Percentiles rank a stretch among this genome's conserved stretches.
Conservation (phyloP, 768 basidiomycete genomes). For the Boletus coccyginus region DNA sequence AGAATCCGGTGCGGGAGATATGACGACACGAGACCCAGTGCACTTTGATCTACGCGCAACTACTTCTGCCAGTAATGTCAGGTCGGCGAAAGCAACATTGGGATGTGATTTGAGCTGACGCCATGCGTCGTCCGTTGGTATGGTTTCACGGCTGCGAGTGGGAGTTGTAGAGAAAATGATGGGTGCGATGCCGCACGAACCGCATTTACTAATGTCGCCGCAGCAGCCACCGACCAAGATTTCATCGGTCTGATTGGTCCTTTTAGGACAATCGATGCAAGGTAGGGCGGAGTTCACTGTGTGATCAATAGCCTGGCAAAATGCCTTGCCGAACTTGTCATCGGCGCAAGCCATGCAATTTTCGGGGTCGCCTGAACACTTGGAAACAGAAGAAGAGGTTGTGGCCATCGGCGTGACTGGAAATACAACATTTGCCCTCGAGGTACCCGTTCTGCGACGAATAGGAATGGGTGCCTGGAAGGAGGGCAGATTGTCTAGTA, state of each 20-base stretch:
- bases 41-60: constrained; percentile 82
- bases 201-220: constrained; percentile 32
- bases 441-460: constrained; percentile 48
- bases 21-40: constrained; percentile 62
- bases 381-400: constrained; percentile 31
- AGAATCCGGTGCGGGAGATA: constrained; percentile 52
- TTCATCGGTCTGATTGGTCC: constrained; percentile 23
- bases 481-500: constrained; percentile 72
- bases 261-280: constrained; percentile 57
- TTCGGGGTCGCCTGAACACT: constrained; percentile 82
- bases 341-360: constrained; percentile 86
- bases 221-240: constrained; percentile 36
- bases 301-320: constrained; percentile 73
- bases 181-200: constrained; percentile 34
- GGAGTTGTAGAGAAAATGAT: constrained; percentile 23
- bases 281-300: constrained; percentile 50
- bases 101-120: constrained; percentile 83
- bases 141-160: constrained; percentile 43
- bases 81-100: constrained; percentile 81
- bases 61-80: constrained; percentile 82
- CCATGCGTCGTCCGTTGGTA: constrained; percentile 84
- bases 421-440: constrained; percentile 51
- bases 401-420: constrained; percentile 40
- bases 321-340: constrained; percentile 84
- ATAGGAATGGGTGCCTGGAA: constrained; percentile 84